These are phyloP conservation scores for Aureobasidium sp. DNA, from an alignment of 2,329 filamentous ascomycete species.

Conservation along the genomic window DNA sequence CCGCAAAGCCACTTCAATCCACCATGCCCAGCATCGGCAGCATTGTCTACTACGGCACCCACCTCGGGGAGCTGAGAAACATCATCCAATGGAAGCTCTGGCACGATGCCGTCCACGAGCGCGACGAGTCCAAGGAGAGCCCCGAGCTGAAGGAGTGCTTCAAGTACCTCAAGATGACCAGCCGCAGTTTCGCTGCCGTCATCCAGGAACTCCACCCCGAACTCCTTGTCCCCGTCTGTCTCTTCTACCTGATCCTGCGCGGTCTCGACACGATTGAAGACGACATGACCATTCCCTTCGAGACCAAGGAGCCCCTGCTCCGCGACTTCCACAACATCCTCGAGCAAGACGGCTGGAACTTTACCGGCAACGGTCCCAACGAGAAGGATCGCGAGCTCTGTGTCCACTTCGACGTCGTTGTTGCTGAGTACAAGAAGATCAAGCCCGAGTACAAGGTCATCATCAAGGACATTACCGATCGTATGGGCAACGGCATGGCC, in stretches of 20 bases:
- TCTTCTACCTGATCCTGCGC: constrained; percentile 90
- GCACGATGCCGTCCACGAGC: constrained; percentile 87
- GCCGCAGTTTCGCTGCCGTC: constrained; percentile 84
- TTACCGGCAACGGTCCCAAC: constrained; percentile 72
- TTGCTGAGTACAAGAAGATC: constrained; percentile 78
- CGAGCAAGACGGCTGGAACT: constrained; percentile 83
- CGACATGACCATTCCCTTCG: constrained; percentile 83
- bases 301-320: constrained; percentile 77
- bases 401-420: constrained; percentile 82
- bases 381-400: constrained; percentile 92
- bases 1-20: not conserved
- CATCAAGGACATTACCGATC: constrained; percentile 83
- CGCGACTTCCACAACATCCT: constrained; percentile 73
- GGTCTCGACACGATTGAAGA: constrained; percentile 98
- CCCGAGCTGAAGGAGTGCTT: constrained; percentile 74
- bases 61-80: constrained; percentile 28
- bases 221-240: constrained; percentile 74
- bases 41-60: constrained; percentile 28
- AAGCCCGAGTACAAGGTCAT: constrained; percentile 77
- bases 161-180: constrained; percentile 75
- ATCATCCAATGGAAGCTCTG: constrained; percentile 61
- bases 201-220: constrained; percentile 95
- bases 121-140: constrained; percentile 67
- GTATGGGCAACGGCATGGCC: constrained; percentile 98
- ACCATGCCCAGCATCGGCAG: constrained; percentile 16